phyloP scores from a whole-genome alignment of 177 flowering plant species.

The Vitis hybrid region DNA sequence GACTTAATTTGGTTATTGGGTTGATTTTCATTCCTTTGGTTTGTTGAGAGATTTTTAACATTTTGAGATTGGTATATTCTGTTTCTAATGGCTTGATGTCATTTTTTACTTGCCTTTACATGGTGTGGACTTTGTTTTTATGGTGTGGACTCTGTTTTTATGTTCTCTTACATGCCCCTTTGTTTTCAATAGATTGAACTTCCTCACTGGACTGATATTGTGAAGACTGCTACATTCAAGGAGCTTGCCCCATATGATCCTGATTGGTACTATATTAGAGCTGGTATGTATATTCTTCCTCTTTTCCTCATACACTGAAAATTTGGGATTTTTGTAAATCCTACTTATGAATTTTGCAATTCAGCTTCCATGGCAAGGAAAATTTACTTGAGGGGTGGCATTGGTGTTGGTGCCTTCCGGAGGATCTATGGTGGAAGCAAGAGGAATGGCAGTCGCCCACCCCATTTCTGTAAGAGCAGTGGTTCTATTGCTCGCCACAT shows the following conservation, averaged over 20 bases:
- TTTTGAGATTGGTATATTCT: too few species aligned
- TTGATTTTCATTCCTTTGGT: too few species aligned
- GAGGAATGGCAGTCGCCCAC: slow-evolving; percentile 86
- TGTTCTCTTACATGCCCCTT: not conserved
- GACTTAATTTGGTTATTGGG: too few species aligned
- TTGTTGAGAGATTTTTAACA: too few species aligned
- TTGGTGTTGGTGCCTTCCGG: slow-evolving; percentile 65
- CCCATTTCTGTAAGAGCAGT: slow-evolving; percentile 82
- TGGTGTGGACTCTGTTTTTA: too few species aligned
- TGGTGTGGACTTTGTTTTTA: too few species aligned
- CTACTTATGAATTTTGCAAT: not conserved
- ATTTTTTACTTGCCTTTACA: slow-evolving; percentile 1
- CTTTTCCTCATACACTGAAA: not conserved
- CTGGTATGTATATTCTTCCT: slow-evolving; percentile 38
- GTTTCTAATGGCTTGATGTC: not conserved
- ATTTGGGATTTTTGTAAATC: too few species aligned
- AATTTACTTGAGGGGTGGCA: slow-evolving; percentile 66
- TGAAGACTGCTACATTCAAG: slow-evolving; percentile 60
- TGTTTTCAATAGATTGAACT: slow-evolving; percentile 23
- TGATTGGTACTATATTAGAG: slow-evolving; percentile 83
- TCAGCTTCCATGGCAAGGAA: slow-evolving; percentile 77
- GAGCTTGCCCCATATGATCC: slow-evolving; percentile 88
- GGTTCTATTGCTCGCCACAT: slow-evolving; percentile 81
- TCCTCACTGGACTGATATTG: slow-evolving; percentile 59
- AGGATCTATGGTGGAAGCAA: slow-evolving; percentile 76